A percentile compares a stretch with the other conserved stretches of the same genome.
These are phyloP conservation scores for Cladosporium sp. DNA, from an alignment of 2,329 filamentous ascomycete species.

Conservation along the genomic window DNA sequence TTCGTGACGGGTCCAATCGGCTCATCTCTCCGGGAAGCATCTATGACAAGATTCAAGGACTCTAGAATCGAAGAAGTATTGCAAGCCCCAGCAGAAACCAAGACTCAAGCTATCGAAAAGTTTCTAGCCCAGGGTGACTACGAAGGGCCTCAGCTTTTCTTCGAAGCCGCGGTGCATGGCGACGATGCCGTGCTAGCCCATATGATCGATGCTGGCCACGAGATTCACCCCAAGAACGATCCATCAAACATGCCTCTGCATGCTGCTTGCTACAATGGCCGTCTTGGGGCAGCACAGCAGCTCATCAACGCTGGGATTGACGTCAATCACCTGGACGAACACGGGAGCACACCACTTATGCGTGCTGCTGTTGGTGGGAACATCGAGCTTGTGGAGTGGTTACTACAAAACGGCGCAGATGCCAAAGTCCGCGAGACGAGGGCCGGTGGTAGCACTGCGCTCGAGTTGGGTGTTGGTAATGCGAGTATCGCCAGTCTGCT, in stretches of 20 bases:
- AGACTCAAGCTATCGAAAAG: neutral
- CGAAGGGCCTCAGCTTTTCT: conserved; percentile 3
- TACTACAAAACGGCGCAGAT: neutral
- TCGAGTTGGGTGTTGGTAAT: neutral
- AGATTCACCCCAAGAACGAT: neutral
- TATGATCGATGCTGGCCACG: conserved; percentile 20
- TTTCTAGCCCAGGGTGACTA: neutral
- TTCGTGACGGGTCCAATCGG: neutral
- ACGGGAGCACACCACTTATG: conserved; percentile 25
- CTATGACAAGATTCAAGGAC: neutral
- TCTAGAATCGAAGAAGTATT: neutral
- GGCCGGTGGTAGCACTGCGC: neutral
- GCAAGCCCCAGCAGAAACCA: neutral
- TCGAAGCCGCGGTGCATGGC: conserved; percentile 20
- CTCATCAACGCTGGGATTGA: conserved; percentile 18
- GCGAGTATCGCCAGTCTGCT: conserved; percentile 9
- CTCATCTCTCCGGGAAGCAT: neutral
- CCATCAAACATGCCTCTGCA: conserved; percentile 19
- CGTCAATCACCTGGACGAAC: conserved; percentile 22
- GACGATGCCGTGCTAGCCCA: conserved; percentile 15
- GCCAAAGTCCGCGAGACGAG: neutral
- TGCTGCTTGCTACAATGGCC: conserved; percentile 24
- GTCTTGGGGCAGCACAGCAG: conserved; percentile 17
- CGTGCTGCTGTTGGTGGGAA: conserved; percentile 23
- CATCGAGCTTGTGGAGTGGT: conserved; percentile 20